Evolutionary conservation across 2,329 filamentous ascomycete genomes (phyloP).

Genomic region (Ceratocystis papillata): DNA sequence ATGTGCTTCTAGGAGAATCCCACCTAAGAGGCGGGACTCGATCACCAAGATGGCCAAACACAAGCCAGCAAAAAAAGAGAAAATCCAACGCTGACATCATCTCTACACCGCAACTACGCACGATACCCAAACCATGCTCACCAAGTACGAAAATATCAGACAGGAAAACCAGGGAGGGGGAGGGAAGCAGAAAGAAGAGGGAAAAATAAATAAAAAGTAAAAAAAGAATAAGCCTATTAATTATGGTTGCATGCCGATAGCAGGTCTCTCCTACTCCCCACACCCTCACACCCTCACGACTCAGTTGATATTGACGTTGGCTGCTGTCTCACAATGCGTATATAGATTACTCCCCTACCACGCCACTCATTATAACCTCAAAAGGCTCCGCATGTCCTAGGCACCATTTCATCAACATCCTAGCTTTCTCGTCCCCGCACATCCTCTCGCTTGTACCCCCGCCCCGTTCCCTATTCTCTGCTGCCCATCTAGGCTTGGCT

Average conservation of each 20-base stretch:
- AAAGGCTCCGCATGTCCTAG: neutral
- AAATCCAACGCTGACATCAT: neutral
- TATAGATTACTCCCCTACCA: neutral
- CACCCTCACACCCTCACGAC: neutral
- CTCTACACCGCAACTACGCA: neutral
- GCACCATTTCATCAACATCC: neutral
- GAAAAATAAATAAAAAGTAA: neutral
- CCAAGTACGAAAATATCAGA: too few relatives aligned
- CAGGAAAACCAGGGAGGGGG: too few relatives aligned
- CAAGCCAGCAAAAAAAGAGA: neutral
- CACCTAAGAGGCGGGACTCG: neutral
- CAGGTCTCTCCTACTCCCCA: neutral
- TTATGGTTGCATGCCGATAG: neutral
- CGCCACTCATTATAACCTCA: neutral
- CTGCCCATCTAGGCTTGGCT: too few relatives aligned
- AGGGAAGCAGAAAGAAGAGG: neutral
- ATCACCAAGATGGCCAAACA: neutral
- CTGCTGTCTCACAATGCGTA: neutral
- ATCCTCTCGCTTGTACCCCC: too few relatives aligned
- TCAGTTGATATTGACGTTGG: neutral
- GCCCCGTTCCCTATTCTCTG: too few relatives aligned
- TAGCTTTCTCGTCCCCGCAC: too few relatives aligned
- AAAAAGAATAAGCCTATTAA: neutral
- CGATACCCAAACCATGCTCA: neutral
- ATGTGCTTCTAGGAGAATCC: constrained; percentile 8